Evolutionary conservation across 73 alveolate genomes (phyloP).

Genomic region (Paramecium sonneborni): DNA sequence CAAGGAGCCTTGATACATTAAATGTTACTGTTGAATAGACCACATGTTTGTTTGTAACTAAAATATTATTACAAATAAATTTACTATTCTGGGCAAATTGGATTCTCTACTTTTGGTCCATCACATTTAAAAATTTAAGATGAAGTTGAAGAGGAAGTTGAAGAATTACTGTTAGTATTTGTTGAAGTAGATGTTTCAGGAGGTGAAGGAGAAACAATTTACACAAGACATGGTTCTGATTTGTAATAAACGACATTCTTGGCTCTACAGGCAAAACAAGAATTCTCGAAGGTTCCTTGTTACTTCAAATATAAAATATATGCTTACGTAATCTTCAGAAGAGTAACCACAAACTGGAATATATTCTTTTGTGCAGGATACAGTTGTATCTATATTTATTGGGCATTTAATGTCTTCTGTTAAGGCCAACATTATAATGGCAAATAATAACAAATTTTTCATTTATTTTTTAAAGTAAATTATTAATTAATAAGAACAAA

Average conservation of each 20-base stretch:
- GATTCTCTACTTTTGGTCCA: background rate
- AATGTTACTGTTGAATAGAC: background rate
- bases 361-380: background rate
- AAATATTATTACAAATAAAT: background rate
- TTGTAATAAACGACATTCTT: background rate
- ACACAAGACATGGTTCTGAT: background rate
- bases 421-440: background rate
- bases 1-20: conserved; percentile 62
- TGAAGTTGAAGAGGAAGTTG: background rate
- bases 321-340: background rate
- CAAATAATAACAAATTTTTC: background rate
- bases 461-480: background rate
- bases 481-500: background rate
- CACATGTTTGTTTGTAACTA: conserved; percentile 44
- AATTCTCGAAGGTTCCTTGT: background rate
- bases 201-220: background rate
- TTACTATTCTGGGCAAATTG: background rate
- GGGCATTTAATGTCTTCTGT: background rate
- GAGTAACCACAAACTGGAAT: background rate
- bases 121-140: background rate
- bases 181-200: background rate
- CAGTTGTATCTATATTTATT: background rate
- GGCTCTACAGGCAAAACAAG: background rate
- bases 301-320: background rate
- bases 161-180: background rate